These are phyloP conservation scores for Chytriomyces hyalinus DNA, from an alignment of 192 early-diverging fungal genomes.

Conservation along the genomic window DNA sequence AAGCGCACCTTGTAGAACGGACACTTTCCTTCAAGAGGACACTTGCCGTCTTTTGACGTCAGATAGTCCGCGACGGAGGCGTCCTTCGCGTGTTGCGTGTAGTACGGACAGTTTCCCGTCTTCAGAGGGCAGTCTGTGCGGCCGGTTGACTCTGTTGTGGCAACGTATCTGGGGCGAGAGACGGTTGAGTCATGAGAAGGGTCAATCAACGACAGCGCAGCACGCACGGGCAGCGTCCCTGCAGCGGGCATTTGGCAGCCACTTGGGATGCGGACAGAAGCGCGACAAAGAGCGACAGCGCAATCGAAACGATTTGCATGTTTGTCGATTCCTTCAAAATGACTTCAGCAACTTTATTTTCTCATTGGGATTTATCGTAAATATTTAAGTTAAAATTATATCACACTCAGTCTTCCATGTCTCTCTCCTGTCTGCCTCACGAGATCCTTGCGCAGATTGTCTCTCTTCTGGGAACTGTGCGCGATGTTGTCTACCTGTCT, in stretches of 20 bases:
- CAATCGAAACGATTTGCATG: neutral
- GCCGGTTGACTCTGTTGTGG: neutral
- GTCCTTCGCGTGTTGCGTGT: slow-evolving; percentile 8
- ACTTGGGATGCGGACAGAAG: neutral
- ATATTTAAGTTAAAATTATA: no score
- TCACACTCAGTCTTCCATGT: no score
- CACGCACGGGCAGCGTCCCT: slow-evolving; percentile 13
- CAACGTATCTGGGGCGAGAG: neutral
- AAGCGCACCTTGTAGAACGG: slow-evolving; percentile 19
- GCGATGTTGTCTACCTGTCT: no score
- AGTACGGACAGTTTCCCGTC: slow-evolving; percentile 28
- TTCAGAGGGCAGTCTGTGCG: slow-evolving; percentile 21
- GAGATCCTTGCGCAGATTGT: no score
- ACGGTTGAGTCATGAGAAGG: neutral
- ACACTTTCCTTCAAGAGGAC: slow-evolving; percentile 29
- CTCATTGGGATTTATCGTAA: no score
- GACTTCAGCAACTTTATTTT: no score
- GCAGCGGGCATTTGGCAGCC: slow-evolving; percentile 1
- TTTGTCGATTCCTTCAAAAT: neutral
- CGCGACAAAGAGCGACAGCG: slow-evolving; percentile 1
- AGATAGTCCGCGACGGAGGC: slow-evolving; percentile 5
- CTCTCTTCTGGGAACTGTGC: no score
- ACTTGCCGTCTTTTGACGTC: slow-evolving; percentile 20
- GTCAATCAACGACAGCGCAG: neutral
- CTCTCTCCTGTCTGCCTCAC: no score